Evolutionary conservation across 2,329 filamentous ascomycete genomes (phyloP).

Genomic region (Simplicillium sp.): DNA sequence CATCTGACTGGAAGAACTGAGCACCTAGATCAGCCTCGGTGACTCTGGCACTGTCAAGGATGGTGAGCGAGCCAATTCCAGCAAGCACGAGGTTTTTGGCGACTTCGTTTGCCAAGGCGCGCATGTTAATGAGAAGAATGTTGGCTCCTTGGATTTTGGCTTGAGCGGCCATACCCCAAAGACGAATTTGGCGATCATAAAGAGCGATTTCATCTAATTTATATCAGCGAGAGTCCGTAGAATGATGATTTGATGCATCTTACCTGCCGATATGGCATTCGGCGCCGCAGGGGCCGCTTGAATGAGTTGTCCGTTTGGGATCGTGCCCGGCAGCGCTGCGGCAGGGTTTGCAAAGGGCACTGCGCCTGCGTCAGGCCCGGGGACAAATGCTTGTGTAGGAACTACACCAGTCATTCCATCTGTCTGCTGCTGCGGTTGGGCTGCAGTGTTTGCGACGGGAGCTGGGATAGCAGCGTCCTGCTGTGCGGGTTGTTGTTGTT

Average conservation of each 20-base stretch:
- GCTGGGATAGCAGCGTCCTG: too few species aligned
- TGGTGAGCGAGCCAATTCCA: slow-evolving; percentile 81
- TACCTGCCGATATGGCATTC: too few species aligned
- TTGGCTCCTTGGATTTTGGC: slow-evolving; percentile 84
- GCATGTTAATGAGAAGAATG: slow-evolving; percentile 81
- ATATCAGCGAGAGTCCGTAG: not conserved
- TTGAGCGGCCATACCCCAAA: slow-evolving; percentile 95
- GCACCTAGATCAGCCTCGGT: slow-evolving; percentile 72
- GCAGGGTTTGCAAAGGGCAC: too few species aligned
- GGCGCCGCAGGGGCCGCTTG: too few species aligned
- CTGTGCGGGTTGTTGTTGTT: too few species aligned
- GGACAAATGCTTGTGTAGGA: too few species aligned
- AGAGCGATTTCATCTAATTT: slow-evolving; percentile 81
- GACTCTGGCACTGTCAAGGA: slow-evolving; percentile 70
- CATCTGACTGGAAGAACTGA: slow-evolving; percentile 64
- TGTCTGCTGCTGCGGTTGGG: slow-evolving; percentile 4
- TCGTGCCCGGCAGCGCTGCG: too few species aligned
- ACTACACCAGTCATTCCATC: slow-evolving; percentile 17
- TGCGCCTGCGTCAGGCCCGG: too few species aligned
- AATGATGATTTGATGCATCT: too few species aligned
- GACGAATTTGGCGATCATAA: slow-evolving; percentile 92
- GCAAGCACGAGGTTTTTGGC: slow-evolving; percentile 96
- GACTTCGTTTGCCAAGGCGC: slow-evolving; percentile 84
- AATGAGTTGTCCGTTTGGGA: too few species aligned
- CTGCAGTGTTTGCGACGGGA: too few species aligned